phyloP scores from a whole-genome alignment of 129 eudicot genomes.

The Chrysanthemum makinoi region DNA sequence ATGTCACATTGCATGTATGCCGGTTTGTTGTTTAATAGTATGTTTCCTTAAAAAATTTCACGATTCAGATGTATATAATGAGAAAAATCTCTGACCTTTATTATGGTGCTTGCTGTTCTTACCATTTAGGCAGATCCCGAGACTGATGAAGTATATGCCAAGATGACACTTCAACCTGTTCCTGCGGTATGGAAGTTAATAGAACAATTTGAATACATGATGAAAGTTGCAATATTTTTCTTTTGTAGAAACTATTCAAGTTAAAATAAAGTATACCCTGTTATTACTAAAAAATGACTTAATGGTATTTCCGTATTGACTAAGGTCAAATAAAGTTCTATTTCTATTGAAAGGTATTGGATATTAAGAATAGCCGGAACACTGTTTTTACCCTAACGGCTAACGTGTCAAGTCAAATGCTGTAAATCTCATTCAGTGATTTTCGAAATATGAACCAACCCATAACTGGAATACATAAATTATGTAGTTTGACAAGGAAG shows the following conservation, averaged over 20 bases:
- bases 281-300: background rate
- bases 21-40: background rate
- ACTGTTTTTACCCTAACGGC: too few relatives aligned
- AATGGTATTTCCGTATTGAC: background rate
- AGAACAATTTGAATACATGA: background rate
- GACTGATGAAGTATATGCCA: constrained; percentile 94
- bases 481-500: constrained; percentile 88
- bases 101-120: background rate
- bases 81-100: background rate
- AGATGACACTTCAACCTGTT: constrained; percentile 95
- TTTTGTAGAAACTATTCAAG: too few relatives aligned
- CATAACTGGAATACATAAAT: background rate
- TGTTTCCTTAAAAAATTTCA: background rate
- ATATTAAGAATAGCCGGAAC: too few relatives aligned
- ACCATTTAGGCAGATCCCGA: constrained; percentile 79
- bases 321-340: background rate
- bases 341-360: too few relatives aligned
- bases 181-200: constrained; percentile 55
- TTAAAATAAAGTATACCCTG: too few relatives aligned
- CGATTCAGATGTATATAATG: background rate
- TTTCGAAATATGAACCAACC: too few relatives aligned
- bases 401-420: too few relatives aligned
- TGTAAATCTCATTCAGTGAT: too few relatives aligned
- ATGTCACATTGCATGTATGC: constrained; percentile 73
- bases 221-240: background rate